These are phyloP conservation scores for Globisporangium viniferum DNA, from an alignment of 352 stramenopile species.

Conservation along the genomic window DNA sequence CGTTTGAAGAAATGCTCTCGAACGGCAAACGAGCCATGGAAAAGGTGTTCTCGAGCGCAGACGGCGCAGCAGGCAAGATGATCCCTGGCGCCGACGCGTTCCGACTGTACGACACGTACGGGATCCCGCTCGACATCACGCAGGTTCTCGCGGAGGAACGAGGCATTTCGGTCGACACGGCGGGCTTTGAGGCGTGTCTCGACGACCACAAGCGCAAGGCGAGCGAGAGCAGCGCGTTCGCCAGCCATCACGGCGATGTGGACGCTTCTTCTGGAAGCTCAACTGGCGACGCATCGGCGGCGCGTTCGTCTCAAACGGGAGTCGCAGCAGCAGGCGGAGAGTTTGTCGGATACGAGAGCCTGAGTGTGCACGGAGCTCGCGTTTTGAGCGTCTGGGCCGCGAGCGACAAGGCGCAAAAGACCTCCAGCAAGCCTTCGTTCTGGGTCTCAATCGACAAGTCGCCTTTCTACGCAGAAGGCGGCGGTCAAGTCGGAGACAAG, in stretches of 20 bases:
- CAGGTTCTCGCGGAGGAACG: constrained; percentile 61
- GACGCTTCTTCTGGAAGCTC: background rate
- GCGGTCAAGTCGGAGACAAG: constrained; percentile 73
- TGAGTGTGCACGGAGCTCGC: constrained; percentile 29
- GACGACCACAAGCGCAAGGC: constrained; percentile 48
- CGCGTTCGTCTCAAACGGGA: background rate
- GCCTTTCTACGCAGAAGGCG: constrained; percentile 77
- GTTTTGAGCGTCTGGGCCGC: constrained; percentile 38
- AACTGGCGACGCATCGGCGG: background rate
- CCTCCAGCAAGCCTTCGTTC: constrained; percentile 17
- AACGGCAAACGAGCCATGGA: constrained; percentile 62
- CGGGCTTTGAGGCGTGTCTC: constrained; percentile 48
- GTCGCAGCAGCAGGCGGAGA: constrained; percentile 7
- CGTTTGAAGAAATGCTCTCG: constrained; percentile 69
- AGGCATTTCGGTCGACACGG: constrained; percentile 49
- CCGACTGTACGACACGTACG: constrained; percentile 72
- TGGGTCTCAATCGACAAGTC: constrained; percentile 51
- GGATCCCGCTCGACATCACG: constrained; percentile 77
- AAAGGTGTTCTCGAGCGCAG: constrained; percentile 40
- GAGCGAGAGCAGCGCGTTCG: constrained; percentile 41
- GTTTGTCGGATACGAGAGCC: constrained; percentile 65
- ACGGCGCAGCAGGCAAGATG: constrained; percentile 11
- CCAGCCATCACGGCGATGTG: constrained; percentile 18
- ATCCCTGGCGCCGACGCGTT: constrained; percentile 61
- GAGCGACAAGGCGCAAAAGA: constrained; percentile 13